Evolutionary conservation across 177 flowering plant genomes (phyloP), one percentile per base, ranked within the genome.

Genomic region (Vitis hybrid): DNA sequence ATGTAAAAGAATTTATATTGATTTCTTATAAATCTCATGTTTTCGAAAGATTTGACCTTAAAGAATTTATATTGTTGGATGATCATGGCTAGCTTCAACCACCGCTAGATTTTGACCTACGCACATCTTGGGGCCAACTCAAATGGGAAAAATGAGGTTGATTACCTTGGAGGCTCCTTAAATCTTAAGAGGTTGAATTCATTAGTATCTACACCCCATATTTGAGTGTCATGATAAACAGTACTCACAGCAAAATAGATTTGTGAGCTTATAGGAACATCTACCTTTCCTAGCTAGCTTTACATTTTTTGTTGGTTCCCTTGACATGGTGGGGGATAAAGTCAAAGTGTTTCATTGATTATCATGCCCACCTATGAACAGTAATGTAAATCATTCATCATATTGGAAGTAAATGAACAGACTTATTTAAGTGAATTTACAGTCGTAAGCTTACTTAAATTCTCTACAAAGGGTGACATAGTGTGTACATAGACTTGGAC

Each of bases 171-270:
- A 9, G 82, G 51, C 62, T 83, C 80, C 1, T 61, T 26, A 64
- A 89, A 89, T 70, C 93, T 80, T 60, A 56, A 5, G 1, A 95
- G 97, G 62, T 90, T 88, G 79, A 92, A 89, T 56, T 84, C 72
- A 0, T 84, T 70, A 0, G 88, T 86, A 67, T 87, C 95, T 50
- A 80, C 82, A 18, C 92, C 95, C 97, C 95, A 90, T 2, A 84
- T 67, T 15, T 80, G 71, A 15, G 61, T 13, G 74, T 92, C 90
- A 13, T 81, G 95, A 34, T 92, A 91, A 39, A 90, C 80, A 34
- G 89, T 86, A 14, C 75, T 61, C 71, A 79, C 62, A 5, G 89
- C 72, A 50, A 88, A 6, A 49, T 70, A 79, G 62, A 92, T 66
- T 13, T 92, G 5, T 26, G 30, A 0, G 30, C 30, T 0, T 23